Conservation (phyloP, 768 basidiomycete species). For the Collybia sordida region DNA sequence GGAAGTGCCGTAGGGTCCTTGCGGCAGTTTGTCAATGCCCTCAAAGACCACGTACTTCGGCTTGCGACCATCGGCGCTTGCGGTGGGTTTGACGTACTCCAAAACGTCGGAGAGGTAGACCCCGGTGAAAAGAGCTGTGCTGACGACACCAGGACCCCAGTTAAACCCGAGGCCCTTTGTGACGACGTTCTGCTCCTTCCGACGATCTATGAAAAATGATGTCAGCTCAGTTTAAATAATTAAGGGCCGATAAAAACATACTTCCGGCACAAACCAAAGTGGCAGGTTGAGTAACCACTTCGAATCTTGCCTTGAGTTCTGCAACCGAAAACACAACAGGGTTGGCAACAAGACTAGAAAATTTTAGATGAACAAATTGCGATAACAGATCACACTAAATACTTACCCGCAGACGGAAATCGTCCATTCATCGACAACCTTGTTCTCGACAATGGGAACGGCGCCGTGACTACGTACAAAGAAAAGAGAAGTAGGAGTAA, state of each 20-base stretch:
- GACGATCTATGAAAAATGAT: constrained; percentile 30
- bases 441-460: constrained; percentile 44
- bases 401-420: constrained; percentile 42
- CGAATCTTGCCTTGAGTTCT: constrained; percentile 41
- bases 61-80: constrained; percentile 14
- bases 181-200: constrained; percentile 67
- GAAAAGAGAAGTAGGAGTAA: constrained; percentile 53
- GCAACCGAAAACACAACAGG: constrained; percentile 39
- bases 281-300: constrained; percentile 55
- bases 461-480: constrained; percentile 67
- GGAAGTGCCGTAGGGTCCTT: constrained; percentile 61
- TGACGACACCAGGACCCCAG: constrained; percentile 53
- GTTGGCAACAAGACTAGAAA: constrained; percentile 30
- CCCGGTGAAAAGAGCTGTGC: constrained; percentile 60
- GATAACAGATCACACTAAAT: neutral
- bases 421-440: constrained; percentile 41
- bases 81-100: constrained; percentile 38
- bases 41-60: constrained; percentile 59
- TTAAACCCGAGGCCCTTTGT: constrained; percentile 54
- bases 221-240: neutral
- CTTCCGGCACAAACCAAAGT: constrained; percentile 65
- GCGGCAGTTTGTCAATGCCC: constrained; percentile 53
- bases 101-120: constrained; percentile 59
- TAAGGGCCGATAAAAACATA: neutral
- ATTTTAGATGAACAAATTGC: neutral